These are phyloP conservation scores for Dactylorhiza incarnata DNA, from an alignment of 106 monocot genomes.

Conservation along the genomic window DNA sequence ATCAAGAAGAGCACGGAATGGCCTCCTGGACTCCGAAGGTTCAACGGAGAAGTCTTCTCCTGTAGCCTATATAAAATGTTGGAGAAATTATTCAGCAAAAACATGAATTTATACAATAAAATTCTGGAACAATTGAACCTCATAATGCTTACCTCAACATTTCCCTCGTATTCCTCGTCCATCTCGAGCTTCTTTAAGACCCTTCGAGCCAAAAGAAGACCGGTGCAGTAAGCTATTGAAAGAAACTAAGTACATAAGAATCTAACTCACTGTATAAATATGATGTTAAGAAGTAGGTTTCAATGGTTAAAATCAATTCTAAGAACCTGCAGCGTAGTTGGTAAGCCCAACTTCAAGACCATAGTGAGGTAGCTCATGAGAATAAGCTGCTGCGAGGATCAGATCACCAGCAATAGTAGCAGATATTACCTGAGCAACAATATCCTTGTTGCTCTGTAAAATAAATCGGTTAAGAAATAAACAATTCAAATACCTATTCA, in stretches of 20 bases:
- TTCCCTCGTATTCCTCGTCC: conserved; percentile 85
- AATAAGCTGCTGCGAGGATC: conserved; percentile 68
- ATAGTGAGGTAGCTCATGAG: conserved; percentile 81
- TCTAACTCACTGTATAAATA: background rate
- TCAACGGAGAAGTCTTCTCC: conserved; percentile 94
- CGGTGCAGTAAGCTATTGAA: conserved; percentile 74
- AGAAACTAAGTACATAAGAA: background rate
- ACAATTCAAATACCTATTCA: background rate
- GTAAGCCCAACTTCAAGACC: conserved; percentile 93
- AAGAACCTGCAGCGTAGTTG: conserved; percentile 85
- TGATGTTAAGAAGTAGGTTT: background rate
- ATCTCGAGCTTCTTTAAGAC: conserved; percentile 70
- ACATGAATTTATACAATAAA: background rate
- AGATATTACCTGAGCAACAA: conserved; percentile 67
- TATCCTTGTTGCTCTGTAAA: conserved; percentile 72
- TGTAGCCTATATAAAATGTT: conserved; percentile 38
- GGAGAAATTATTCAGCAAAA: background rate
- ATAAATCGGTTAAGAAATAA: conserved; percentile 16
- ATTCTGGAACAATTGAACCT: background rate
- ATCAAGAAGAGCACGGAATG: conserved; percentile 88
- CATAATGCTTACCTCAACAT: conserved; percentile 55
- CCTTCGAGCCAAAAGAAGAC: conserved; percentile 87
- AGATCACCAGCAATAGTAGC: conserved; percentile 81
- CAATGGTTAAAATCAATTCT: background rate
- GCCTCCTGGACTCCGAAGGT: conserved; percentile 79